Evolutionary conservation across 257 asterid genomes (phyloP).

Genomic region (Voacanga thouarsii): DNA sequence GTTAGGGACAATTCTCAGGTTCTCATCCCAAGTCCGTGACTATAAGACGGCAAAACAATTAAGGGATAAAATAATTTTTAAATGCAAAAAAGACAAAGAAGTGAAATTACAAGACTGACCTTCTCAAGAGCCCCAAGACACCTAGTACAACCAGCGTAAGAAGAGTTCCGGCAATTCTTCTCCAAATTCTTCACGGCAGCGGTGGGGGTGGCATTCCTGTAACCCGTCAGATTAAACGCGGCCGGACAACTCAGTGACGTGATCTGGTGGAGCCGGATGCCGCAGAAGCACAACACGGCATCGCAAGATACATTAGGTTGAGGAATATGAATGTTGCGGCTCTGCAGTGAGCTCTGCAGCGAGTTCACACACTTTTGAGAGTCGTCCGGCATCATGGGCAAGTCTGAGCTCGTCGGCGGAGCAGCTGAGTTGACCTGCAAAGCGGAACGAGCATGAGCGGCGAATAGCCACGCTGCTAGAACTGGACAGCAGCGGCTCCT

Average conservation of each 20-base stretch:
- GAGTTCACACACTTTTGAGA: constrained; percentile 89
- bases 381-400: constrained; percentile 97
- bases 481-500: constrained; percentile 98
- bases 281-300: constrained; percentile 91
- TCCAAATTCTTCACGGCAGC: constrained; percentile 85
- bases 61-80: constrained; percentile 37
- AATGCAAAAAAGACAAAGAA: neutral
- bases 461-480: constrained; percentile 95
- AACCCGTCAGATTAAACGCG: constrained; percentile 65
- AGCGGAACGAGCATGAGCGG: constrained; percentile 92
- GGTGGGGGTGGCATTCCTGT: constrained; percentile 67
- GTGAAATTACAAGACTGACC: constrained; percentile 43
- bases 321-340: constrained; percentile 64
- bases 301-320: constrained; percentile 88
- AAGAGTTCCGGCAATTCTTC: constrained; percentile 65
- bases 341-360: constrained; percentile 59
- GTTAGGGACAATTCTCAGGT: neutral
- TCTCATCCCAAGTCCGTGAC: neutral
- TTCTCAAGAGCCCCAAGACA: constrained; percentile 86
- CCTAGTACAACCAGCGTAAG: constrained; percentile 79
- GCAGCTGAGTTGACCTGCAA: constrained; percentile 44
- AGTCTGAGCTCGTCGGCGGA: constrained; percentile 51
- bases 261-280: constrained; percentile 88
- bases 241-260: constrained; percentile 72
- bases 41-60: constrained; percentile 24